Evolutionary conservation across 805 yeast species (phyloP), one percentile per base, ranked within the genome.

Genomic region (Pichia rugopelliculosa): DNA sequence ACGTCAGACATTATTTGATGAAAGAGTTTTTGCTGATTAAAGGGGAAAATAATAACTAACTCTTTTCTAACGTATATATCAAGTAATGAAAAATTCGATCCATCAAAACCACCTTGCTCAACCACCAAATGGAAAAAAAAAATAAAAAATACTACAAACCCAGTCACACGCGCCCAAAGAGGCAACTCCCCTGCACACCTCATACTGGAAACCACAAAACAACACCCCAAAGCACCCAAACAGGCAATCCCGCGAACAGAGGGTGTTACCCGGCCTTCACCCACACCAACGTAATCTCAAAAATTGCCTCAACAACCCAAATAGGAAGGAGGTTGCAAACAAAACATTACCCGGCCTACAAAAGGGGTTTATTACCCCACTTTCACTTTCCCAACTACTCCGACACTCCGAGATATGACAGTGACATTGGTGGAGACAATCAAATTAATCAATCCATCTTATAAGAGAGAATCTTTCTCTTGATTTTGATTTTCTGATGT

Each of bases 1-100:
- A 67, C 87, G 83, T 84, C 91, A 79, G 95, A 84, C 95, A 86
- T 86, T 66, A 66, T 36, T 21, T 36, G 39, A 21, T 36, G n/a
- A 21, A 36, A 21, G 11, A 21, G 22, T 25, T 25, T 20, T 25
- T 20, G 9, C 15, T 13, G 20, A 18, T 39, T 10, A 39, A 25
- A n/a, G n/a, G n/a, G n/a, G 5, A 17, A 39, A 39, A 18, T 15
- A 18, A 13, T 12, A 5, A 5, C 5, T 4, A n/a, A 2, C n/a
- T 15, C 17, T 30, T 18, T 30, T 30, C 34, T 30, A 13, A 15
- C 15, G 10, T 11, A 15, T 30, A n/a, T 30, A 15, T 18, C 34
- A 15, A 30, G n/a, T 30, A 30, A 18, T 30, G 34, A 41, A 27
- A 33, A 27, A 33, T 26, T 27, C 33, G 39, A 25, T 22, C 20